A percentile compares a stretch with the other conserved stretches of the same genome.
These are phyloP conservation scores for Talaromyces funiculosus DNA, from an alignment of 2,329 filamentous ascomycete species.

Conservation along the genomic window DNA sequence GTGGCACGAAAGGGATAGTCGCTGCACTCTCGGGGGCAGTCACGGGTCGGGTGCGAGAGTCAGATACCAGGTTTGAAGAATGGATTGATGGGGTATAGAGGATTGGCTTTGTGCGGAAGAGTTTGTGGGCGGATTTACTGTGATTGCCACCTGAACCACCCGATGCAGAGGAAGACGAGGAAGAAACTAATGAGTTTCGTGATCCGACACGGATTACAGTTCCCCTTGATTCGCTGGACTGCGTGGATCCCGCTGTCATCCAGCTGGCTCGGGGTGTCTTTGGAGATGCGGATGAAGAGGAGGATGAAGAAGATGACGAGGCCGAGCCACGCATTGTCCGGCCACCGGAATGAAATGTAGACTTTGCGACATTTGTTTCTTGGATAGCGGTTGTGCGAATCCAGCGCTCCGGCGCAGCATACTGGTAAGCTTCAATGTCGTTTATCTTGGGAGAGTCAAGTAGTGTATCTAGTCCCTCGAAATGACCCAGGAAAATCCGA, in stretches of 20 bases:
- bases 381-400: slow-evolving; percentile 33
- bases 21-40: slow-evolving; percentile 29
- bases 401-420: slow-evolving; percentile 54
- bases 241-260: slow-evolving; percentile 21
- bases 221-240: slow-evolving; percentile 30
- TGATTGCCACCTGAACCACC: slow-evolving; percentile 18
- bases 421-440: slow-evolving; percentile 54
- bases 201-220: slow-evolving; percentile 31
- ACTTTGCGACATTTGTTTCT: slow-evolving; percentile 26
- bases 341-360: slow-evolving; percentile 37
- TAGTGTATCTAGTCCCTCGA: slow-evolving; percentile 51
- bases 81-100: slow-evolving; percentile 30
- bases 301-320: slow-evolving; percentile 17
- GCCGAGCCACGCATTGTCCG: slow-evolving; percentile 28
- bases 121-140: neutral
- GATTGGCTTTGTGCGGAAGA: slow-evolving; percentile 22
- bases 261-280: slow-evolving; percentile 16
- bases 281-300: slow-evolving; percentile 2
- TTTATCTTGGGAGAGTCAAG: slow-evolving; percentile 49
- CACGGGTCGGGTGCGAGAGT: slow-evolving; percentile 20
- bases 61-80: slow-evolving; percentile 20
- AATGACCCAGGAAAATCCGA: slow-evolving; percentile 53
- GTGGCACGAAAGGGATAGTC: slow-evolving; percentile 8
- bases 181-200: slow-evolving; percentile 17
- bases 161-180: slow-evolving; percentile 31